A percentile compares a stretch with the other conserved stretches of the same genome.
These are phyloP conservation scores for Ganoderma leucocontextum DNA, from an alignment of 1,284 basidiomycete genomes.

Conservation along the genomic window DNA sequence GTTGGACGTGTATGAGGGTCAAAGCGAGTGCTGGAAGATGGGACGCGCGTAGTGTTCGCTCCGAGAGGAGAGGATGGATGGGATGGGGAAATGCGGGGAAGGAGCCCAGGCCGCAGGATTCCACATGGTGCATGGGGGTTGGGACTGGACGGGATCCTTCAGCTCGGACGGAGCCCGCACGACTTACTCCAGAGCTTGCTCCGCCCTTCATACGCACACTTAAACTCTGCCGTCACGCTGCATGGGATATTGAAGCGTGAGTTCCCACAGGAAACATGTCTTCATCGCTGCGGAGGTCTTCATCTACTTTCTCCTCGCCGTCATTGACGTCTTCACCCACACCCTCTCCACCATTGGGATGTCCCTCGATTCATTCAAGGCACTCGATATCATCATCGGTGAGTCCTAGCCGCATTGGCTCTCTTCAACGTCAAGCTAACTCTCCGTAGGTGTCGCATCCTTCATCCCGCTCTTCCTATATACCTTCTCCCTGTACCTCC, in stretches of 20 bases:
- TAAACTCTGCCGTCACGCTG: background rate
- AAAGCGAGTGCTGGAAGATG: background rate
- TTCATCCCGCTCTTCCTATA: constrained; percentile 66
- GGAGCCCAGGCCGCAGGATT: background rate
- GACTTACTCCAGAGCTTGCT: background rate
- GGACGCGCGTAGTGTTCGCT: background rate
- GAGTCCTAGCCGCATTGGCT: constrained; percentile 29
- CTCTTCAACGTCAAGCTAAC: background rate
- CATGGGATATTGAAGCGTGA: constrained; percentile 13
- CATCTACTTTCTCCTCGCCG: constrained; percentile 62
- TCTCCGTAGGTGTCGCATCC: constrained; percentile 56
- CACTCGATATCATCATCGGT: constrained; percentile 57
- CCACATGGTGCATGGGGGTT: background rate
- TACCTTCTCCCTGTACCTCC: constrained; percentile 60
- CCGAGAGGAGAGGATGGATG: background rate
- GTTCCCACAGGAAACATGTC: constrained; percentile 56
- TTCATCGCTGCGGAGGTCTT: constrained; percentile 69
- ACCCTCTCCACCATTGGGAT: constrained; percentile 57
- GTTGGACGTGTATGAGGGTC: constrained; percentile 1
- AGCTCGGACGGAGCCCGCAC: background rate
- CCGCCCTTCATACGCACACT: constrained; percentile 12
- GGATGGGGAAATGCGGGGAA: background rate
- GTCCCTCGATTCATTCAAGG: constrained; percentile 47
- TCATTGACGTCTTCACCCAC: constrained; percentile 69
- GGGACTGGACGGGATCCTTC: background rate